Conservation (phyloP, 1,284 basidiomycete genomes). For the Cutaneotrichosporon sp. region DNA sequence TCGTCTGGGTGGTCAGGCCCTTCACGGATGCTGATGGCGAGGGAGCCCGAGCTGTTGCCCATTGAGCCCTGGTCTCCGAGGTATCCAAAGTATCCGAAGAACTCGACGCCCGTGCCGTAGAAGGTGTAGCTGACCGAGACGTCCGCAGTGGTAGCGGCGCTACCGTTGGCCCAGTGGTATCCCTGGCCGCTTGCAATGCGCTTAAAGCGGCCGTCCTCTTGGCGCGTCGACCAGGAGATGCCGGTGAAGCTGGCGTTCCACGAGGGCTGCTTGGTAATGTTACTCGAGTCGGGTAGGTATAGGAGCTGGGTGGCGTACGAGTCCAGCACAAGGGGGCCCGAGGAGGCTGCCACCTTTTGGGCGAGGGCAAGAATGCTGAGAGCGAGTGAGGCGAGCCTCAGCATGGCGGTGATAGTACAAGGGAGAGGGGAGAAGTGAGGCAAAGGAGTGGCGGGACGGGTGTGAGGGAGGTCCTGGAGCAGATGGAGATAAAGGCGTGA, state of each 20-base stretch:
- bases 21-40: neutral
- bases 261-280: neutral
- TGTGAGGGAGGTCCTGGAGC: too few species aligned
- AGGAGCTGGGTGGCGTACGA: neutral
- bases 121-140: neutral
- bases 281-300: neutral
- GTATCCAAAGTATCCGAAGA: neutral
- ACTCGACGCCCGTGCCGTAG: constrained; percentile 1
- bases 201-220: neutral
- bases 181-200: neutral
- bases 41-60: neutral
- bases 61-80: neutral
- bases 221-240: neutral
- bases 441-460: too few species aligned
- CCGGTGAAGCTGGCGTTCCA: neutral
- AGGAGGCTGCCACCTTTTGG: neutral
- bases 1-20: neutral
- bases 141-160: neutral
- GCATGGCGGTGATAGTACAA: neutral
- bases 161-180: neutral
- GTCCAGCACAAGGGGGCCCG: neutral
- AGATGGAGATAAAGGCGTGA: too few species aligned
- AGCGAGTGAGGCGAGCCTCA: neutral
- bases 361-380: neutral
- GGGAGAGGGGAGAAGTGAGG: too few species aligned